These are phyloP conservation scores for Cardamine chenopodiifolia DNA, from an alignment of 345 rosid species.

Conservation along the genomic window DNA sequence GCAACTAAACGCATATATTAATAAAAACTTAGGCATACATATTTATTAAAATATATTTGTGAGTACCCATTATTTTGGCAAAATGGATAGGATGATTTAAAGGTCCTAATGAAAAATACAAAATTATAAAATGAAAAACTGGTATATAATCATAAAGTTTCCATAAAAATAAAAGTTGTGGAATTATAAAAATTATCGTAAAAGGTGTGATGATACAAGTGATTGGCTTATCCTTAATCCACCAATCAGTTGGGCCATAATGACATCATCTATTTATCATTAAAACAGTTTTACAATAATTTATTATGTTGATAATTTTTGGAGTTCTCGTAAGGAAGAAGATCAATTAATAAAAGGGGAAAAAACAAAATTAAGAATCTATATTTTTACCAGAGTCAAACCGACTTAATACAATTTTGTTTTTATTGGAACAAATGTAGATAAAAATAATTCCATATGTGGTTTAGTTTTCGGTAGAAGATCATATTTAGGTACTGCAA, in stretches of 20 bases:
- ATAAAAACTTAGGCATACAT: neutral
- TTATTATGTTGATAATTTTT: conserved; percentile 3
- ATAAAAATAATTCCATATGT: neutral
- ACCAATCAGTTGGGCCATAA: conserved; percentile 36
- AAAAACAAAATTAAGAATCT: neutral
- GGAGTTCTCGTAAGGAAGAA: conserved; percentile 32
- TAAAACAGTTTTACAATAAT: neutral
- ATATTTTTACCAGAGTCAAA: neutral
- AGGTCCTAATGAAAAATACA: neutral
- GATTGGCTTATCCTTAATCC: conserved; percentile 47
- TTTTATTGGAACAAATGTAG: neutral
- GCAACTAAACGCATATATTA: neutral
- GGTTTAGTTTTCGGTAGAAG: neutral
- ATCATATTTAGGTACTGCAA: neutral
- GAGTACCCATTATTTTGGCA: neutral
- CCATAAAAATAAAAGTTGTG: neutral
- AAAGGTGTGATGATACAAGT: conserved; percentile 36
- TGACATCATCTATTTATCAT: conserved; percentile 35
- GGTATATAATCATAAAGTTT: neutral
- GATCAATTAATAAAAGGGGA: too few relatives aligned
- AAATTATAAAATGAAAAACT: neutral
- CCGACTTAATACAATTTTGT: neutral
- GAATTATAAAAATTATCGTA: conserved; percentile 23
- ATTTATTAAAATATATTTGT: neutral
- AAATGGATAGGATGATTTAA: conserved; percentile 19